Evolutionary conservation across 768 basidiomycete genomes (phyloP).

Genomic region (Psilocybe sp.): DNA sequence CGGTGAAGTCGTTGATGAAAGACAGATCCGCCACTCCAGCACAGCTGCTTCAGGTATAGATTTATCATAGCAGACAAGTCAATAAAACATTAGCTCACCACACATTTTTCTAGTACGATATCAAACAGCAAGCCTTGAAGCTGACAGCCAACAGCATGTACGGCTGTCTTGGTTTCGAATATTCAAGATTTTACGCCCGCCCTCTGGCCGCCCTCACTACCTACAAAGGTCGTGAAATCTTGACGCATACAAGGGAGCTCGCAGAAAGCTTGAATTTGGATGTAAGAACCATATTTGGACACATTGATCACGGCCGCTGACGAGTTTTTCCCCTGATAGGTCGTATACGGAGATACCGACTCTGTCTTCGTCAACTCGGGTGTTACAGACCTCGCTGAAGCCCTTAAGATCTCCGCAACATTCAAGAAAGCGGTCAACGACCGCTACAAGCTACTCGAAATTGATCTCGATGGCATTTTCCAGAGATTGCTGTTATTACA

Average conservation of each 20-base stretch:
- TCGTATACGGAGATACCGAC: conserved; percentile 98
- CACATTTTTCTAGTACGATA: conserved; percentile 69
- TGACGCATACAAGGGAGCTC: conserved; percentile 89
- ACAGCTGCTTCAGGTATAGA: conserved; percentile 77
- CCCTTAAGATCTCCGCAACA: conserved; percentile 84
- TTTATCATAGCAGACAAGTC: background rate
- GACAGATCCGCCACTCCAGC: conserved; percentile 69
- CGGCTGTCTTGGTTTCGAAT: conserved; percentile 97
- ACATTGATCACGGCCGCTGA: background rate
- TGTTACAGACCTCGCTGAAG: conserved; percentile 82
- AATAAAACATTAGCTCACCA: background rate
- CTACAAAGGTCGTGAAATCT: conserved; percentile 95
- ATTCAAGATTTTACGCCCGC: conserved; percentile 93
- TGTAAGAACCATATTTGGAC: conserved; percentile 46
- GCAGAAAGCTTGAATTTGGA: conserved; percentile 90
- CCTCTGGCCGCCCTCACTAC: conserved; percentile 98
- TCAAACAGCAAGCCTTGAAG: conserved; percentile 95
- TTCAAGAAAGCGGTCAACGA: conserved; percentile 98
- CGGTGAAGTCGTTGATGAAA: conserved; percentile 95
- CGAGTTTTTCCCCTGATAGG: conserved; percentile 44
- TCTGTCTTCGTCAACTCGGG: conserved; percentile 99
- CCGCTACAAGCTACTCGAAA: conserved; percentile 91
- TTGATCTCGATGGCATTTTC: conserved; percentile 94
- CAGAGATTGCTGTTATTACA: conserved; percentile 88
- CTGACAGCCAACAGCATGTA: conserved; percentile 99